Percentiles rank a stretch among this genome's conserved stretches.
Evolutionary conservation across 1,139 yeast genomes (phyloP).

Genomic region (Candida labiduridarum): DNA sequence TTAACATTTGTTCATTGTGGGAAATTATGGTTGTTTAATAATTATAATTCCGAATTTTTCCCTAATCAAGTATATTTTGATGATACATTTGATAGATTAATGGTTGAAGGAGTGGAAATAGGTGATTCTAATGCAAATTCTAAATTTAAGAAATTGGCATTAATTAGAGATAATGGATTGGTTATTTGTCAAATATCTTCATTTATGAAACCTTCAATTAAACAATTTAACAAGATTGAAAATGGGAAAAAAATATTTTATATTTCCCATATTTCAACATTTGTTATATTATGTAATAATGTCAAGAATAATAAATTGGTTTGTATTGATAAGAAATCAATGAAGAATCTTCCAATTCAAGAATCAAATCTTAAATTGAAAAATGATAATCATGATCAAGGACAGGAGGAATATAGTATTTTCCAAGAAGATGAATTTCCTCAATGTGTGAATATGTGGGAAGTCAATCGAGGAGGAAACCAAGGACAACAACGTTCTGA

Average conservation of each 20-base stretch:
- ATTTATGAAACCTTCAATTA: slow-evolving; percentile 28
- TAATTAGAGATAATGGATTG: slow-evolving; percentile 55
- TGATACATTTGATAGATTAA: slow-evolving; percentile 30
- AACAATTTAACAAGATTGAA: slow-evolving; percentile 38
- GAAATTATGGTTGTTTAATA: slow-evolving; percentile 46
- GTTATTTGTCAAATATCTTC: slow-evolving; percentile 34
- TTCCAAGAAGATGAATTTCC: slow-evolving; percentile 41
- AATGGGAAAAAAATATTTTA: slow-evolving; percentile 40
- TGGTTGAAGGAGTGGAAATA: slow-evolving; percentile 14
- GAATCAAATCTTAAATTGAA: slow-evolving; percentile 23
- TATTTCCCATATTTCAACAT: slow-evolving; percentile 33
- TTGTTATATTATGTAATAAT: slow-evolving; percentile 39
- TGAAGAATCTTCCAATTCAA: slow-evolving; percentile 22
- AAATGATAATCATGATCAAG: slow-evolving; percentile 12
- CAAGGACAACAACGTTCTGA: slow-evolving; percentile 25
- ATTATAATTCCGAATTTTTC: slow-evolving; percentile 24
- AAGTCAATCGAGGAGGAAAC: slow-evolving; percentile 15
- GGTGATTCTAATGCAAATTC: slow-evolving; percentile 15
- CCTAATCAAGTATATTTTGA: slow-evolving; percentile 49
- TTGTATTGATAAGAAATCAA: slow-evolving; percentile 37
- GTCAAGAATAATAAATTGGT: slow-evolving; percentile 27
- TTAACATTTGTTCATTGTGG: slow-evolving; percentile 35
- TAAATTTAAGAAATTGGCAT: slow-evolving; percentile 25
- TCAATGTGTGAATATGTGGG: slow-evolving; percentile 37
- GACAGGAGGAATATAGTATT: slow-evolving; percentile 18